phyloP scores from a whole-genome alignment of 805 yeast genomes.

The Lachancea lanzarotensis region DNA sequence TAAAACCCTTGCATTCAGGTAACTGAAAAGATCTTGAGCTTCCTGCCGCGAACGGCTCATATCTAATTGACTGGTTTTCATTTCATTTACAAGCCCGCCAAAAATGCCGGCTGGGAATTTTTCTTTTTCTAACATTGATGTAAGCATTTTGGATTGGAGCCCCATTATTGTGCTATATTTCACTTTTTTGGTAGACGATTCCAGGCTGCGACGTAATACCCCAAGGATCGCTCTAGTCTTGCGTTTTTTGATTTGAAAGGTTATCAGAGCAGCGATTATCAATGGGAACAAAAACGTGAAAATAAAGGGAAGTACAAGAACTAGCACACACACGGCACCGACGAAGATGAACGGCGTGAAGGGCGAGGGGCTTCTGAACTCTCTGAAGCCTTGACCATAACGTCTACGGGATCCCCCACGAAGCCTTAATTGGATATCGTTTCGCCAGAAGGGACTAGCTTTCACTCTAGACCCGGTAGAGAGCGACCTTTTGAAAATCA shows the following conservation, averaged over 20 bases:
- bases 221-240: conserved; percentile 13
- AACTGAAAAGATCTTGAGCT: conserved; percentile 8
- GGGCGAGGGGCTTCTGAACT: conserved; percentile 12
- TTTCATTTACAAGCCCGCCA: conserved; percentile 1
- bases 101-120: not conserved
- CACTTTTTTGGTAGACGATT: conserved; percentile 13
- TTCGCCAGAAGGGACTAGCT: not conserved
- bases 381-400: conserved; percentile 3
- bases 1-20: conserved; percentile 16
- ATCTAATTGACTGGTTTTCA: conserved; percentile 1
- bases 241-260: conserved; percentile 24
- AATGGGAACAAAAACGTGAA: conserved; percentile 22
- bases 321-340: conserved; percentile 11
- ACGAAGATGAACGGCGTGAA: conserved; percentile 12
- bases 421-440: not conserved
- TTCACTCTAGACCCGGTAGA: not conserved
- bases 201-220: conserved; percentile 14
- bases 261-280: conserved; percentile 14
- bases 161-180: conserved; percentile 7
- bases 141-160: conserved; percentile 4
- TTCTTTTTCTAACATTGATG: conserved; percentile 1
- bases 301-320: conserved; percentile 16
- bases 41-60: not conserved
- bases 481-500: not conserved
- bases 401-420: not conserved